Evolutionary conservation across 768 basidiomycete genomes (phyloP), one percentile per base, ranked within the genome.

Genomic region (Cystobasidiopsis lactophilus): DNA sequence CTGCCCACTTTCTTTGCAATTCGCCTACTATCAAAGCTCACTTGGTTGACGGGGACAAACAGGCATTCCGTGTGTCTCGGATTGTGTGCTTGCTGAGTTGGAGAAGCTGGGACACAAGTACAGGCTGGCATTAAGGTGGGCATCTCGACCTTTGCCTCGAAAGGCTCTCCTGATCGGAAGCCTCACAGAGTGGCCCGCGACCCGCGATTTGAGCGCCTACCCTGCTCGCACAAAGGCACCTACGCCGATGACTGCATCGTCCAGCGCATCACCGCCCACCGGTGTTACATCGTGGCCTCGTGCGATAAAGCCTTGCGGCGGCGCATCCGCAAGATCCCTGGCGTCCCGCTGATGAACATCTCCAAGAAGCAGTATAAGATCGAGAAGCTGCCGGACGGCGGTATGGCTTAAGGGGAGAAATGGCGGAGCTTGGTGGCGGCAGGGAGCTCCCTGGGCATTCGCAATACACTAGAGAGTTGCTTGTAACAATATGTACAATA

Each of bases 51-150:
- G 2, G 5, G 21, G 23, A 19, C 35, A 40, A 35, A 13, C 57
- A 95, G 91, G 88, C 66, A 95, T 95, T 60, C 93, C 93, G 1
- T 93, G 88, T 60, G 82, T 98, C n/a, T 95, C 93, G 26, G 93
- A 96, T 67, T 98, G 93, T 62, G 93, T 98, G 13, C 82, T 96
- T 75, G 93, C 91, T 5, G 93, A 98, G 66, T 70, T 98, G 61
- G 93, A 98, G 69, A 98, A 98, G 69, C 71, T 98, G 14, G 93
- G 93, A 2, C 88, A 86, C 49, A 79, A 82, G 61, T 98, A 91
- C 67, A 78, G 93, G 37, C 77, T 96, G 31, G 93, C 93, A 19
- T 72, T 98, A 44, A 78, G 85, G 89, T 88, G 52, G 62, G 81
- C 31, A 11, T 0, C 35, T 31, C 21, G 10, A 18, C 3, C 4